These are phyloP conservation scores for Colletotrichum lupini DNA, from an alignment of 2,329 filamentous ascomycete genomes.

Conservation along the genomic window DNA sequence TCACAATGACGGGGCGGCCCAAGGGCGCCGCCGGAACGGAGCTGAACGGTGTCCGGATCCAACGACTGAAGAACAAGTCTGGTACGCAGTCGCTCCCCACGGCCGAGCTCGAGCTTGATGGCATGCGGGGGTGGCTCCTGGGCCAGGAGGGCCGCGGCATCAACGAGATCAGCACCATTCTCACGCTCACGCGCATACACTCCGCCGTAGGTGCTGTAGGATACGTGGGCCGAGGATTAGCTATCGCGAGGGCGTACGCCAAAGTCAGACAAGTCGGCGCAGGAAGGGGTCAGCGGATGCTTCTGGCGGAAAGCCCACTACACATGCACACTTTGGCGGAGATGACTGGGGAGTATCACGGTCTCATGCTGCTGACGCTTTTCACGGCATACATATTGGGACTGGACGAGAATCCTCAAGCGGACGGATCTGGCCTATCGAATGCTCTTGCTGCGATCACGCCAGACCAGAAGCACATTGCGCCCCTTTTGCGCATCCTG, in stretches of 20 bases:
- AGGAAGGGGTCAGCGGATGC: slow-evolving; percentile 44
- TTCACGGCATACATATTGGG: slow-evolving; percentile 67
- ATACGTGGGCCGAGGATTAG: slow-evolving; percentile 66
- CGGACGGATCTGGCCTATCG: not conserved
- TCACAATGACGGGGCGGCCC: slow-evolving; percentile 40
- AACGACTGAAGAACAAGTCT: slow-evolving; percentile 78
- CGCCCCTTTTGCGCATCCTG: slow-evolving; percentile 64
- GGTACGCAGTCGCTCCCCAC: slow-evolving; percentile 78
- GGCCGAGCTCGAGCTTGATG: slow-evolving; percentile 74
- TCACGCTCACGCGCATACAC: slow-evolving; percentile 74
- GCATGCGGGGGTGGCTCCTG: slow-evolving; percentile 73
- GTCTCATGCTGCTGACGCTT: slow-evolving; percentile 65
- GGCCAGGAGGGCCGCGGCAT: slow-evolving; percentile 75
- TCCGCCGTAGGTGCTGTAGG: slow-evolving; percentile 64
- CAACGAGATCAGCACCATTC: slow-evolving; percentile 73
- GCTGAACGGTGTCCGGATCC: slow-evolving; percentile 75
- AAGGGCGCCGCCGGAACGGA: slow-evolving; percentile 46
- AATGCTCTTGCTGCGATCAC: slow-evolving; percentile 40
- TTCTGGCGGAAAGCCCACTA: slow-evolving; percentile 62
- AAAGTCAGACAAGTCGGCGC: slow-evolving; percentile 64
- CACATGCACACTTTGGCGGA: slow-evolving; percentile 70
- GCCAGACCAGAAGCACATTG: slow-evolving; percentile 45
- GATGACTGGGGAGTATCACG: slow-evolving; percentile 65
- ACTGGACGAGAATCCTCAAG: slow-evolving; percentile 56
- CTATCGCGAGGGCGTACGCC: slow-evolving; percentile 67